Conservation (phyloP, 2,329 filamentous ascomycete genomes). For the Rhynchosporium agropyri region DNA sequence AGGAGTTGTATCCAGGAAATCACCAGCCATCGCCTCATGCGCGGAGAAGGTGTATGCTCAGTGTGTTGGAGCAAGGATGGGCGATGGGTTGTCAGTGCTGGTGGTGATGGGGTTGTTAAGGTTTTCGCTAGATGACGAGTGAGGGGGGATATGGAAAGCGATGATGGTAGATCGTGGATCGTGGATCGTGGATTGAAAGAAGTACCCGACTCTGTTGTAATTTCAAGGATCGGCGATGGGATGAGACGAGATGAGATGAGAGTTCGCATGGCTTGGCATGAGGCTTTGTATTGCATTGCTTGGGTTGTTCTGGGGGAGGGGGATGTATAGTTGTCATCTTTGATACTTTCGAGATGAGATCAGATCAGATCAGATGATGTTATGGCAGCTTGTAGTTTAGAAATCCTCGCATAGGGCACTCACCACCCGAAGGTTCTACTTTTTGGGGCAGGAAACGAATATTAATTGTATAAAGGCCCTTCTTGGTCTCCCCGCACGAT, state of each 20-base stretch:
- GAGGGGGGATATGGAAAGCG: too few species aligned
- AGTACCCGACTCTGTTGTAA: constrained; percentile 20
- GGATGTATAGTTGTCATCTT: background rate
- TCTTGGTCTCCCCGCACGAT: background rate
- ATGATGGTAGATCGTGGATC: too few species aligned
- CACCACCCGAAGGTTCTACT: constrained; percentile 5
- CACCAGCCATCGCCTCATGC: constrained; percentile 89
- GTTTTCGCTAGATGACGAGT: constrained; percentile 61
- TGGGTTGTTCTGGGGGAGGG: too few species aligned
- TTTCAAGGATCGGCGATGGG: too few species aligned
- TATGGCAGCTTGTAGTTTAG: constrained; percentile 27
- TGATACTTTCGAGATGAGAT: constrained; percentile 20
- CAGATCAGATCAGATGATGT: constrained; percentile 21
- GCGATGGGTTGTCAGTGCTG: constrained; percentile 89
- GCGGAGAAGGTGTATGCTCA: constrained; percentile 90
- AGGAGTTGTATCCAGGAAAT: constrained; percentile 94
- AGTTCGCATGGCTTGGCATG: too few species aligned
- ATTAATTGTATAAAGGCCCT: constrained; percentile 25
- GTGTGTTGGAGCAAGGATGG: constrained; percentile 97
- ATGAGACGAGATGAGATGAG: too few species aligned
- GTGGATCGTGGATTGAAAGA: background rate
- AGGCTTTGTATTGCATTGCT: too few species aligned
- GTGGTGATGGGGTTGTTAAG: constrained; percentile 94
- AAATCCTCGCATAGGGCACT: background rate
- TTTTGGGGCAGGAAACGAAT: constrained; percentile 16